Base-by-base conservation (phyloP, 2,329 filamentous ascomycete genomes). In the Nectriaceae sp. region DNA sequence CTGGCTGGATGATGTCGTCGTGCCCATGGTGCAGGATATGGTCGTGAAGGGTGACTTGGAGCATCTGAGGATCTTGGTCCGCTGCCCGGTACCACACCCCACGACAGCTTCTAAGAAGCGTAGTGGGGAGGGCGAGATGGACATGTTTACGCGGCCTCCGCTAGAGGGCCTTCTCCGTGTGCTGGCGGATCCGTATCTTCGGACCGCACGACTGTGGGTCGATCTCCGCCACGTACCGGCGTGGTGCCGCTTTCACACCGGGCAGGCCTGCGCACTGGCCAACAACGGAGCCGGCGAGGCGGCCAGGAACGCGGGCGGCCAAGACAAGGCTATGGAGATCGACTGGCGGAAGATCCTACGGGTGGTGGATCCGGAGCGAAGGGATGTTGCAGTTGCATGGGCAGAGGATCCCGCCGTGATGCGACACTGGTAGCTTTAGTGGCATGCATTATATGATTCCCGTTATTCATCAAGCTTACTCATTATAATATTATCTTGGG, bases 131-230 rank as follows among this genome's bases (percentile, higher is more conserved):
- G 40, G 21, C 19, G 36, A 33, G 13, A 19, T 24, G 10, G 42
- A 33, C 19, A 42, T 40, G 19, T 66, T 68, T 41, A 45, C 52
- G n/a, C 59, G 60, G 37, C 59, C 63, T 19, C 59, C 69, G 58
- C 47, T 69, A 20, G 57, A 57, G 47, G 65, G 68, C 3, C 54
- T 78, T 8, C 55, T 78, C 39, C 61, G 63, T 43, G 59, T 78
- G 16, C 57, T 79, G 45, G 61, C 68, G 36, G 75, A 78, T 48
- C 75, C 76, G 40, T 71, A 76, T 40, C 62, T 79, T 29, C 62
- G 72, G 40, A 65, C 53, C 36, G 72, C 70, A 13, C 63, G 68
- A 47, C 55, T 78, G 21, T 62, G 62, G 54, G 66, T 75, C 33
- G 65, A 65, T 44, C 58, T 58, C 18, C 57, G 55, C 35, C 74